phyloP scores from a whole-genome alignment of 2,329 filamentous ascomycete genomes.

The Podosphaera leucotricha region DNA sequence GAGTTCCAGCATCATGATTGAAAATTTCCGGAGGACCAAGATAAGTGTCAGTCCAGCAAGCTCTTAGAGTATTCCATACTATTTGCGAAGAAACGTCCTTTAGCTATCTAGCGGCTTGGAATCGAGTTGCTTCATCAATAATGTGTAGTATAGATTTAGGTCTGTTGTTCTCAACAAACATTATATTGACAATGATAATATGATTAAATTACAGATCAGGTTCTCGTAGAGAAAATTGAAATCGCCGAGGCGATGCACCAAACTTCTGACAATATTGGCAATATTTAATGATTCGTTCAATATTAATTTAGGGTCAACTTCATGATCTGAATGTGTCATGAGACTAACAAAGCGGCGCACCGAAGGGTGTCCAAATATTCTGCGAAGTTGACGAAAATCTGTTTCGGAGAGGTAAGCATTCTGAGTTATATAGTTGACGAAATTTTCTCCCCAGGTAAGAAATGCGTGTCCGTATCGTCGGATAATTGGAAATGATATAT shows the following conservation, averaged over 20 bases:
- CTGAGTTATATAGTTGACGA: too few species aligned
- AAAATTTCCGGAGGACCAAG: neutral
- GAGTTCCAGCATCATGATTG: neutral
- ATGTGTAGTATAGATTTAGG: constrained; percentile 2
- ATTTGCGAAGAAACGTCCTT: neutral
- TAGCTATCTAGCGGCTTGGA: constrained; percentile 2
- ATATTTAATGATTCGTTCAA: too few species aligned
- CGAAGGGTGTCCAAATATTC: constrained; percentile 1
- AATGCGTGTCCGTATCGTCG: neutral
- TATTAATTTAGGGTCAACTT: too few species aligned
- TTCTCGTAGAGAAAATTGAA: constrained; percentile 1
- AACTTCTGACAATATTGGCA: neutral
- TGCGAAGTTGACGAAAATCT: neutral
- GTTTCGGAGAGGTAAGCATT: too few species aligned
- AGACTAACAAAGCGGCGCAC: neutral
- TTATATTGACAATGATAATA: too few species aligned
- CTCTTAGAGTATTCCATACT: constrained; percentile 1
- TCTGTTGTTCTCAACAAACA: too few species aligned
- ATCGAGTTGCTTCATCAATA: constrained; percentile 1
- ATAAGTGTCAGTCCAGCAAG: constrained; percentile 1
- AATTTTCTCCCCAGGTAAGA: neutral
- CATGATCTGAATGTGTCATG: too few species aligned
- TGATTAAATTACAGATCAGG: too few species aligned
- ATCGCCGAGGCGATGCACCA: neutral
- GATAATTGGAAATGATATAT: neutral